Percentiles rank a stretch among this genome's conserved stretches.
Conservation (phyloP, 352 stramenopile species). For the Bremia lactucae region DNA sequence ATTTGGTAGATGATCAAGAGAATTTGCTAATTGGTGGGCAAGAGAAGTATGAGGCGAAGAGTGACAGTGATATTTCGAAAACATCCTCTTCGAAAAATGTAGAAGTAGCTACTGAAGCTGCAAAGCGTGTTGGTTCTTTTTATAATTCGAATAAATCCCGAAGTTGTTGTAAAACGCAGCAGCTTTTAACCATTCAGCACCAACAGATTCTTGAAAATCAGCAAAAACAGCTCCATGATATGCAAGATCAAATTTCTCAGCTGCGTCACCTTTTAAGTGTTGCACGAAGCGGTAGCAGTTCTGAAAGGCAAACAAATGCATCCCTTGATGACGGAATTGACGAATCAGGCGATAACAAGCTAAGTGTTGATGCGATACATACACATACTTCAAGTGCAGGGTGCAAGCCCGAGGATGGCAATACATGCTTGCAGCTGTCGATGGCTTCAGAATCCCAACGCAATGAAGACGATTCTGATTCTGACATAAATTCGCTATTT, state of each 20-base stretch:
- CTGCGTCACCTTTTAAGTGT: constrained; percentile 33
- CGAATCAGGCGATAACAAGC: constrained; percentile 20
- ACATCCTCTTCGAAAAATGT: constrained; percentile 1
- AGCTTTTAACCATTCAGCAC: constrained; percentile 59
- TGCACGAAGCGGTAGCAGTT: constrained; percentile 10
- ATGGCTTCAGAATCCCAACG: constrained; percentile 5
- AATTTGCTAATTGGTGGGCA: constrained; percentile 1
- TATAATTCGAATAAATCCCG: constrained; percentile 13
- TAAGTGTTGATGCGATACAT: constrained; percentile 12
- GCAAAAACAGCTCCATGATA: constrained; percentile 51
- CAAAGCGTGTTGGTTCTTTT: constrained; percentile 4
- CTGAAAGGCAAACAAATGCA: constrained; percentile 9
- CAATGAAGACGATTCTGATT: constrained; percentile 3
- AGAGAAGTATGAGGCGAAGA: constrained; percentile 3
- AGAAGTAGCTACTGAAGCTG: background rate
- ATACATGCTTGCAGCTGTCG: constrained; percentile 14
- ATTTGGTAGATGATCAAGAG: background rate
- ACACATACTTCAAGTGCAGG: constrained; percentile 15
- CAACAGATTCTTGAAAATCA: constrained; percentile 74
- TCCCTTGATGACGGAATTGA: constrained; percentile 7
- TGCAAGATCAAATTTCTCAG: constrained; percentile 61
- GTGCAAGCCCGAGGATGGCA: constrained; percentile 10
- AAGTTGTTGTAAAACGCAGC: constrained; percentile 54
- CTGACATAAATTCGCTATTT: constrained; percentile 6
- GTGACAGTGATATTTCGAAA: background rate